Percentiles rank a stretch among this genome's conserved stretches.
Conservation (phyloP, 305 asterid species). For the Fraxinus paxiana region DNA sequence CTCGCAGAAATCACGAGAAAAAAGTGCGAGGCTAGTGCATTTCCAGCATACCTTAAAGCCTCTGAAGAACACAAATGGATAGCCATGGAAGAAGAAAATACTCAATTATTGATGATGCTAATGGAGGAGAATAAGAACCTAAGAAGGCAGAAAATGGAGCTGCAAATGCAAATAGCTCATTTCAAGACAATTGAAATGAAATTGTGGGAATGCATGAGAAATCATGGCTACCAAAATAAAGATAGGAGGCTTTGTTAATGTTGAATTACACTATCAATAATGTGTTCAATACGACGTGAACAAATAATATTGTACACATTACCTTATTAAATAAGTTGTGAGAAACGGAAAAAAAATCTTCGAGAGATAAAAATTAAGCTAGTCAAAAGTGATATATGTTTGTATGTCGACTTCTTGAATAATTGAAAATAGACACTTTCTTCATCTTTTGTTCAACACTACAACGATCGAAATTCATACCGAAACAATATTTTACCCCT, state of each 20-base stretch:
- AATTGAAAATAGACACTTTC: background rate
- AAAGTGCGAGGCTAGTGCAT: constrained; percentile 49
- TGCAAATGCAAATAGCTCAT: constrained; percentile 50
- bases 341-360: background rate
- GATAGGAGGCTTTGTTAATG: background rate
- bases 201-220: constrained; percentile 32
- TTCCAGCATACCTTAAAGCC: constrained; percentile 48
- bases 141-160: constrained; percentile 35
- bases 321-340: background rate
- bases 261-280: background rate
- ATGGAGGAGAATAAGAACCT: constrained; percentile 51
- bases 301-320: background rate
- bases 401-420: background rate
- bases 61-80: background rate
- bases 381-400: background rate
- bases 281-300: background rate
- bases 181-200: constrained; percentile 41
- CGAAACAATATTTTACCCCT: background rate
- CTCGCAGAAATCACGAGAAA: constrained; percentile 46
- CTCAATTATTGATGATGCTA: constrained; percentile 13
- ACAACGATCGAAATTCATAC: background rate
- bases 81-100: background rate
- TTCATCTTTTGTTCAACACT: background rate
- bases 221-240: background rate
- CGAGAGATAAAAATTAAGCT: background rate